Evolutionary conservation across 2,329 filamentous ascomycete genomes (phyloP).

Genomic region (Aspergillus melleus): DNA sequence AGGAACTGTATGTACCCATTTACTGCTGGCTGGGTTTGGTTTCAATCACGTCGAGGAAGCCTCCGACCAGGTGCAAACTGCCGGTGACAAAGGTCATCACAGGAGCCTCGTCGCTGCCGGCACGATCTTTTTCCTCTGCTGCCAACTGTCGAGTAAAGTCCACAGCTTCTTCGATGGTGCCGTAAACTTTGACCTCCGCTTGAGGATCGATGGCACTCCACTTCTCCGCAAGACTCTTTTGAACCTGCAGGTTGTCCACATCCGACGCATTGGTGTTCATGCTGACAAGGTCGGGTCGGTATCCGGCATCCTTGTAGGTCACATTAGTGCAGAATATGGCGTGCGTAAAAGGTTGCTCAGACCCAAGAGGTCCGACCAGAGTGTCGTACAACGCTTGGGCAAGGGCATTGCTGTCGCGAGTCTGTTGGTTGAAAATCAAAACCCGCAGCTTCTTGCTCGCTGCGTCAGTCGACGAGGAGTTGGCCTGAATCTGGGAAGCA

Average conservation of each 20-base stretch:
- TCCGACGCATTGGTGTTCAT: slow-evolving; percentile 61
- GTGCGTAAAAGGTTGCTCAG: slow-evolving; percentile 61
- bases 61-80: slow-evolving; percentile 81
- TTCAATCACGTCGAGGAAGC: slow-evolving; percentile 72
- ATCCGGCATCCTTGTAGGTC: slow-evolving; percentile 62
- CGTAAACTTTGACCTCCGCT: slow-evolving; percentile 57
- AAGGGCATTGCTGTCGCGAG: slow-evolving; percentile 69
- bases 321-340: slow-evolving; percentile 82
- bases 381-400: slow-evolving; percentile 63
- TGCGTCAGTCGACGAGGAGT: slow-evolving; percentile 31
- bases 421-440: slow-evolving; percentile 92
- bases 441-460: slow-evolving; percentile 51
- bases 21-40: slow-evolving; percentile 31
- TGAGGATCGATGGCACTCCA: slow-evolving; percentile 60
- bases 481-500: slow-evolving; percentile 48
- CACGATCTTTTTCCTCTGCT: slow-evolving; percentile 30
- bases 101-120: slow-evolving; percentile 39
- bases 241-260: slow-evolving; percentile 63
- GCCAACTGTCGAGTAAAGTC: slow-evolving; percentile 53
- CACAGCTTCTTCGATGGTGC: slow-evolving; percentile 71
- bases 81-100: slow-evolving; percentile 74
- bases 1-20: slow-evolving; percentile 2
- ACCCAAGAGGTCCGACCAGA: slow-evolving; percentile 45
- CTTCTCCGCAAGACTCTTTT: slow-evolving; percentile 62
- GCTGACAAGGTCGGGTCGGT: slow-evolving; percentile 62